phyloP scores from a whole-genome alignment of 208 protist genomes.

The Leishmania mexicana region DNA sequence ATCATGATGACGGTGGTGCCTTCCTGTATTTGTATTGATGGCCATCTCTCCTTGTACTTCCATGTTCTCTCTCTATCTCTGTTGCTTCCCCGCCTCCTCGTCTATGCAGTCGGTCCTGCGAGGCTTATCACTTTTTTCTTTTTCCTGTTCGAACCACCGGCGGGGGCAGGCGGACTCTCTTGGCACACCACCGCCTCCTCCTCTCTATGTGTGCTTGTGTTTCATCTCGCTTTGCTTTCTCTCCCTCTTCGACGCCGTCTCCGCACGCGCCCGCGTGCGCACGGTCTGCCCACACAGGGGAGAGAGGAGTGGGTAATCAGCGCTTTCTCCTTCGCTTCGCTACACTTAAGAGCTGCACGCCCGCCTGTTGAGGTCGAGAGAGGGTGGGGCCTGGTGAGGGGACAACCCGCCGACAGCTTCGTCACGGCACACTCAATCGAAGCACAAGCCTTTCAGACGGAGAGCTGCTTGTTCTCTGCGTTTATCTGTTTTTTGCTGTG shows the following conservation, averaged over 20 bases:
- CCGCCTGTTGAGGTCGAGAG: background rate
- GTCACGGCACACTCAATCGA: background rate
- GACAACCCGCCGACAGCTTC: background rate
- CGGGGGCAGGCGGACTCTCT: background rate
- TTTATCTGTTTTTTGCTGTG: background rate
- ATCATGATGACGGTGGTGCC: background rate
- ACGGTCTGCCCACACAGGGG: background rate
- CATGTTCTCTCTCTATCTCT: too few species aligned
- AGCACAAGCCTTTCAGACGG: background rate
- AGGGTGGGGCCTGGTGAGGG: background rate
- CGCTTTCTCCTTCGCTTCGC: background rate
- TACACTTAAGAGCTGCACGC: background rate
- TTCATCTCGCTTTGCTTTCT: background rate
- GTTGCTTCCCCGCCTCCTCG: background rate
- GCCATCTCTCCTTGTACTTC: background rate
- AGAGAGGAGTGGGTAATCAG: too few species aligned
- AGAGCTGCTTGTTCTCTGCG: background rate
- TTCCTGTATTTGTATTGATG: background rate
- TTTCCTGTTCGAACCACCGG: background rate
- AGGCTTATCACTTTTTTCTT: background rate
- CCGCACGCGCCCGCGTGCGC: background rate
- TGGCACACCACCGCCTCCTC: background rate
- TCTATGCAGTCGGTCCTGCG: background rate
- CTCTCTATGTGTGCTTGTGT: too few species aligned
- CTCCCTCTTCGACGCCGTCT: background rate